These are phyloP conservation scores for Schizosaccharomyces pombe DNA, from an alignment of 805 yeast species.

Conservation along the genomic window DNA sequence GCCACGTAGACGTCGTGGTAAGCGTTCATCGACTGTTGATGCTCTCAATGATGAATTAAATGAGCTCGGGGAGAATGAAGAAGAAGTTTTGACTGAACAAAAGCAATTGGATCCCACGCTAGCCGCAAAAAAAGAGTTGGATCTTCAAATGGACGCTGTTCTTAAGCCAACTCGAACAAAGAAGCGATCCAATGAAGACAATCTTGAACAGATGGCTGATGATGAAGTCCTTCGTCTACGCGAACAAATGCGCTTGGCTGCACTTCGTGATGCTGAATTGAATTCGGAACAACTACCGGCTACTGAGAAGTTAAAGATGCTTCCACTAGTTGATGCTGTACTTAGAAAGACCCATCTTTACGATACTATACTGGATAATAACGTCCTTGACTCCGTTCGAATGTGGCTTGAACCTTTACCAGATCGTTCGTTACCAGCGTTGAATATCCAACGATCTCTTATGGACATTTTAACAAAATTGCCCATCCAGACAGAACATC, in stretches of 20 bases:
- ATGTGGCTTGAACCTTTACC: slow-evolving; percentile 97
- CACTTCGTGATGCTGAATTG: slow-evolving; percentile 28
- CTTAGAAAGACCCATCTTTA: slow-evolving; percentile 59
- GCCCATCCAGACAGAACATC: slow-evolving; percentile 87
- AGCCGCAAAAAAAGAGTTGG: slow-evolving; percentile 50
- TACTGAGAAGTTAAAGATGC: slow-evolving; percentile 48
- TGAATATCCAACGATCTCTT: slow-evolving; percentile 76
- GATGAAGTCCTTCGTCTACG: slow-evolving; percentile 63
- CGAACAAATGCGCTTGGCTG: slow-evolving; percentile 65
- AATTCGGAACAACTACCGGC: slow-evolving; percentile 44
- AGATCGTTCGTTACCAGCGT: slow-evolving; percentile 93
- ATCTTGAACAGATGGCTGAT: slow-evolving; percentile 84
- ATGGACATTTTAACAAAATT: slow-evolving; percentile 48
- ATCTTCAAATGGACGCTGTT: slow-evolving; percentile 57
- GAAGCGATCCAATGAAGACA: slow-evolving; percentile 67
- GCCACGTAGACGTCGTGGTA: slow-evolving; percentile 5
- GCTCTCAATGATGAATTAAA: slow-evolving; percentile 10
- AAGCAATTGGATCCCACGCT: slow-evolving; percentile 14
- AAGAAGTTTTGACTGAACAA: slow-evolving; percentile 7
- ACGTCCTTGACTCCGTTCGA: slow-evolving; percentile 73
- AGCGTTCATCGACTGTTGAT: slow-evolving; percentile 8
- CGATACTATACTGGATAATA: slow-evolving; percentile 82
- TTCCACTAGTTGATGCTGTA: slow-evolving; percentile 55
- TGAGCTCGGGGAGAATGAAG: slow-evolving; percentile 7
- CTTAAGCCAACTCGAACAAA: slow-evolving; percentile 33